These are phyloP conservation scores for Metarhizium brunneum DNA, from an alignment of 2,329 filamentous ascomycete genomes.

Conservation along the genomic window DNA sequence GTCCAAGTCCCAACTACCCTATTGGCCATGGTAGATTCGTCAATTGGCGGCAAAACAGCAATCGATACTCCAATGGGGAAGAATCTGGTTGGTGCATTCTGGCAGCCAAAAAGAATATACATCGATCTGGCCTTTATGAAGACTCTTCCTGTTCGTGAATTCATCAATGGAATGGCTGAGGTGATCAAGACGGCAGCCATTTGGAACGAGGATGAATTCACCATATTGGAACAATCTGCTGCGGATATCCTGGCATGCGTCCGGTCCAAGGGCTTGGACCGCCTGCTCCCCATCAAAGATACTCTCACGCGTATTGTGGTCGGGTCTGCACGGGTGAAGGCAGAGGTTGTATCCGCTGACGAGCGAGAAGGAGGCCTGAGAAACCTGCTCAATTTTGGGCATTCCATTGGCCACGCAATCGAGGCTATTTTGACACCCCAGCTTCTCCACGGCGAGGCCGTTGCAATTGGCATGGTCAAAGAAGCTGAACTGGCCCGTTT, in stretches of 20 bases:
- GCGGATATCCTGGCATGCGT: conserved; percentile 53
- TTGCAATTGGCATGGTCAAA: conserved; percentile 97
- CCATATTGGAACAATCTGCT: conserved; percentile 73
- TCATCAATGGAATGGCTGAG: conserved; percentile 98
- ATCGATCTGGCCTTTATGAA: conserved; percentile 89
- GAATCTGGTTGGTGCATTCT: conserved; percentile 92
- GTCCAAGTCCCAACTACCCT: conserved; percentile 95
- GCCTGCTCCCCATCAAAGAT: conserved; percentile 61
- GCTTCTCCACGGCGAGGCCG: conserved; percentile 88
- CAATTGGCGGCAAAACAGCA: conserved; percentile 95
- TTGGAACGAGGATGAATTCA: conserved; percentile 83
- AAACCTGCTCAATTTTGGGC: conserved; percentile 94
- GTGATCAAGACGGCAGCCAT: conserved; percentile 97
- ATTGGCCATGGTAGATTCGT: conserved; percentile 95
- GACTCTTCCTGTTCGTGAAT: conserved; percentile 80
- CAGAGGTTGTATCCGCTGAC: conserved; percentile 85
- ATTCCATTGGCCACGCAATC: conserved; percentile 94
- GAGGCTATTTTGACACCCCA: conserved; percentile 94
- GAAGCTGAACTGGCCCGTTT: conserved; percentile 90
- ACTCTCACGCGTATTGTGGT: conserved; percentile 73
- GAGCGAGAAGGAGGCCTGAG: conserved; percentile 89
- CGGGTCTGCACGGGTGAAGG: conserved; percentile 88
- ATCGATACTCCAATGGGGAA: conserved; percentile 95
- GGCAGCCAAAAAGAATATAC: conserved; percentile 91
- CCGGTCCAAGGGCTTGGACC: conserved; percentile 30